Evolutionary conservation across 2,329 filamentous ascomycete genomes (phyloP).

Genomic region (Penicillium sp.): DNA sequence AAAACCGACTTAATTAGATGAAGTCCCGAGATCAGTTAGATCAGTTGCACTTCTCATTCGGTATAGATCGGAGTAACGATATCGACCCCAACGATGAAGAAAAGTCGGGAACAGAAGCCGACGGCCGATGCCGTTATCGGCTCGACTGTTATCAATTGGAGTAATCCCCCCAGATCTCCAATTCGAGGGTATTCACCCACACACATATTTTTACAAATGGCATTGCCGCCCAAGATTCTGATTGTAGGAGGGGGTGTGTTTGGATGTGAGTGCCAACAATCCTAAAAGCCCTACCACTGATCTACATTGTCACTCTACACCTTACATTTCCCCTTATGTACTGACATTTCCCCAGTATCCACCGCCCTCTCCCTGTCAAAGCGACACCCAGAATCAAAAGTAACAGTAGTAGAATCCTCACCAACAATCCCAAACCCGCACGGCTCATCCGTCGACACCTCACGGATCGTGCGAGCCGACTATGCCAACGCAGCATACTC

Average conservation of each 20-base stretch:
- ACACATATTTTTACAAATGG: constrained; percentile 20
- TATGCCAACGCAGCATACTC: constrained; percentile 80
- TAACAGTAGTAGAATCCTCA: constrained; percentile 60
- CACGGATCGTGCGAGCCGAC: constrained; percentile 68
- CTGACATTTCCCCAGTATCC: constrained; percentile 45
- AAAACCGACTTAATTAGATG: not conserved
- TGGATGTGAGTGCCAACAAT: constrained; percentile 37
- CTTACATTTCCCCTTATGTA: not conserved
- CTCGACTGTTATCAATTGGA: constrained; percentile 3
- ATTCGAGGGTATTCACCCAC: not conserved
- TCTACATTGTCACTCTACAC: not conserved
- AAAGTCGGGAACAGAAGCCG: constrained; percentile 10
- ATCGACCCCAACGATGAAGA: constrained; percentile 1
- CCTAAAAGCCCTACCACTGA: not conserved
- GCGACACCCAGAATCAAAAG: constrained; percentile 52
- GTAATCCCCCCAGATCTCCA: not conserved
- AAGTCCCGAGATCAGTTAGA: not conserved
- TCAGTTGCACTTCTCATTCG: not conserved
- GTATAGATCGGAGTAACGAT: constrained; percentile 1
- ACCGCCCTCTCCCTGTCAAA: constrained; percentile 70
- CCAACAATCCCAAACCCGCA: constrained; percentile 58
- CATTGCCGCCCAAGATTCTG: constrained; percentile 39
- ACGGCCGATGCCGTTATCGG: constrained; percentile 7
- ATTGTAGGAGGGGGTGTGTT: constrained; percentile 47
- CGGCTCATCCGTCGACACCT: constrained; percentile 60